phyloP scores from a whole-genome alignment of 768 basidiomycete species.

The Phylloporus rhodoxanthus region DNA sequence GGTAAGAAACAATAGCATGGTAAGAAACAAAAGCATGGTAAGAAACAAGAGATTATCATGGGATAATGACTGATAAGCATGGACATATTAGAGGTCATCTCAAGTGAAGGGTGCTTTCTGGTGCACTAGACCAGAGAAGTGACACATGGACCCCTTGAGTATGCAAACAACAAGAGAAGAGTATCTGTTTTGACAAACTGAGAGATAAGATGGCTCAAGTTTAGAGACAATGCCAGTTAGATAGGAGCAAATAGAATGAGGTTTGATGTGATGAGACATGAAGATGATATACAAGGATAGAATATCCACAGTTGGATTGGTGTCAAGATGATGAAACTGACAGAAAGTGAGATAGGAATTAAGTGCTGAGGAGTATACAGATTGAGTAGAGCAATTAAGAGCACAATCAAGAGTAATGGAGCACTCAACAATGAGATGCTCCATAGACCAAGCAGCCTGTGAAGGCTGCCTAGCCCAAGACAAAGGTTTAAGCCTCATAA shows the following conservation, averaged over 20 bases:
- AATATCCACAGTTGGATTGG: background rate
- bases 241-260: background rate
- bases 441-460: conserved; percentile 10
- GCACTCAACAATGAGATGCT: conserved; percentile 10
- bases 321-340: background rate
- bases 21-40: background rate
- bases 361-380: background rate
- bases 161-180: background rate
- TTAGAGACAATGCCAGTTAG: background rate
- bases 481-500: too few relatives aligned
- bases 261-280: background rate
- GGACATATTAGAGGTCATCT: background rate
- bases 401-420: background rate
- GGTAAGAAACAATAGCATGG: background rate
- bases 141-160: background rate
- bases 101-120: background rate
- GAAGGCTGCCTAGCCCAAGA: too few relatives aligned
- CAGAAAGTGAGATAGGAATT: background rate
- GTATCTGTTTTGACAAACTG: background rate
- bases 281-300: background rate
- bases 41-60: background rate
- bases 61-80: background rate
- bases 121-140: background rate
- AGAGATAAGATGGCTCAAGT: background rate
- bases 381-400: background rate